Percentiles rank a stretch among this genome's conserved stretches.
Conservation (phyloP, 2,329 filamentous ascomycete genomes). For the Whalleya microplaca region DNA sequence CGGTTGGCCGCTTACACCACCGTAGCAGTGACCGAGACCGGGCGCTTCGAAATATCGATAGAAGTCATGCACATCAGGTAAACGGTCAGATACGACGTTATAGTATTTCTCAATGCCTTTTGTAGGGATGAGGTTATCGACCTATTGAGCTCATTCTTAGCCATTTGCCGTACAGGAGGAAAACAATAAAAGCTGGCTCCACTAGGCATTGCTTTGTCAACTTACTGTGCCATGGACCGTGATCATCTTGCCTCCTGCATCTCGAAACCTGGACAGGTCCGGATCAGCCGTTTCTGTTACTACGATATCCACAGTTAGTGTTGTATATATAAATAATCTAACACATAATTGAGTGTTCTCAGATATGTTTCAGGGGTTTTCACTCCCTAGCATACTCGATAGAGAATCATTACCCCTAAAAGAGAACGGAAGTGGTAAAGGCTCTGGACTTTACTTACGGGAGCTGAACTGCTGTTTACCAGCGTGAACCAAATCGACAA, state of each 20-base stretch:
- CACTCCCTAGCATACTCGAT: too few relatives aligned
- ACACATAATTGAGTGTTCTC: too few relatives aligned
- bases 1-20: constrained; percentile 34
- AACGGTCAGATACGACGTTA: constrained; percentile 19
- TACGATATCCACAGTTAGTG: too few relatives aligned
- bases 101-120: constrained; percentile 31
- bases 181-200: too few relatives aligned
- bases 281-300: constrained; percentile 33
- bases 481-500: too few relatives aligned
- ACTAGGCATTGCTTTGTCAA: background rate
- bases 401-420: too few relatives aligned
- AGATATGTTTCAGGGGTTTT: too few relatives aligned
- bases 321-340: too few relatives aligned
- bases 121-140: constrained; percentile 19
- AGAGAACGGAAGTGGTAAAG: too few relatives aligned
- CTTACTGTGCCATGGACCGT: constrained; percentile 47
- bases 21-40: constrained; percentile 38
- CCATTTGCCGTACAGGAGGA: too few relatives aligned
- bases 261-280: constrained; percentile 47
- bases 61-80: constrained; percentile 32
- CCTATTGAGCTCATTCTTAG: constrained; percentile 1
- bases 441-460: too few relatives aligned
- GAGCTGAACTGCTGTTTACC: too few relatives aligned
- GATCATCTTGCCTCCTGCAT: constrained; percentile 51
- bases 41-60: constrained; percentile 39